phyloP scores from a whole-genome alignment of 139 green algal species.

The Chlamydomonas schloesseri region DNA sequence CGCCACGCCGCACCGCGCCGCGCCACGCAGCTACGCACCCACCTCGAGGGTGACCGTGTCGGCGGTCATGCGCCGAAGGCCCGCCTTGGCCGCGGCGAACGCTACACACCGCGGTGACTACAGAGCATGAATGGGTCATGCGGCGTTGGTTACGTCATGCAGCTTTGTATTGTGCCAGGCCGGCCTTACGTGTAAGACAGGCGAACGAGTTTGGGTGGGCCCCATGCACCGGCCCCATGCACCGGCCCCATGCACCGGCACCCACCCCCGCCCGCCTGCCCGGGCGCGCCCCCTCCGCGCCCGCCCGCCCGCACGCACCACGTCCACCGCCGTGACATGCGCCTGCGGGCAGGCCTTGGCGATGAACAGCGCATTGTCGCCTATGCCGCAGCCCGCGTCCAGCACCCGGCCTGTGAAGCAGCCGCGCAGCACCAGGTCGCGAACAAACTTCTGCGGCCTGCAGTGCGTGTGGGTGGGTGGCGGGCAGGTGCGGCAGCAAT shows the following conservation, averaged over 20 bases:
- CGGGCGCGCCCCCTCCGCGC: too few relatives aligned
- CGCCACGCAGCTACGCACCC: too few relatives aligned
- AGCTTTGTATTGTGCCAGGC: too few relatives aligned
- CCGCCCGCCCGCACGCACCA: slow-evolving; percentile 6
- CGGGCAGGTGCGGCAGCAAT: too few relatives aligned
- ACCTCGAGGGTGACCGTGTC: too few relatives aligned
- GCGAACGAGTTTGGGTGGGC: too few relatives aligned
- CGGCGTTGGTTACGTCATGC: too few relatives aligned
- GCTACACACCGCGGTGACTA: neutral
- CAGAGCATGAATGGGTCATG: neutral
- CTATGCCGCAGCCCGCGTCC: slow-evolving; percentile 37
- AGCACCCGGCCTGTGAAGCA: slow-evolving; percentile 5
- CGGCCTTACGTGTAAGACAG: too few relatives aligned
- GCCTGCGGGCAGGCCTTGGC: neutral
- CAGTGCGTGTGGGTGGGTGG: too few relatives aligned
- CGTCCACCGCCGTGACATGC: neutral
- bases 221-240: neutral
- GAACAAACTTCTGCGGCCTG: slow-evolving; percentile 19
- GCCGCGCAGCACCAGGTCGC: neutral
- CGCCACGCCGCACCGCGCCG: too few relatives aligned
- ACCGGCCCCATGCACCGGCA: neutral
- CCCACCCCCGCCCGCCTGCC: too few relatives aligned
- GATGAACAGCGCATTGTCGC: slow-evolving; percentile 33
- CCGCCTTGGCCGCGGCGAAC: neutral
- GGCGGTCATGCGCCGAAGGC: neutral